These are phyloP conservation scores for Tympanopsis confertula DNA, from an alignment of 2,329 filamentous ascomycete genomes.

Conservation along the genomic window DNA sequence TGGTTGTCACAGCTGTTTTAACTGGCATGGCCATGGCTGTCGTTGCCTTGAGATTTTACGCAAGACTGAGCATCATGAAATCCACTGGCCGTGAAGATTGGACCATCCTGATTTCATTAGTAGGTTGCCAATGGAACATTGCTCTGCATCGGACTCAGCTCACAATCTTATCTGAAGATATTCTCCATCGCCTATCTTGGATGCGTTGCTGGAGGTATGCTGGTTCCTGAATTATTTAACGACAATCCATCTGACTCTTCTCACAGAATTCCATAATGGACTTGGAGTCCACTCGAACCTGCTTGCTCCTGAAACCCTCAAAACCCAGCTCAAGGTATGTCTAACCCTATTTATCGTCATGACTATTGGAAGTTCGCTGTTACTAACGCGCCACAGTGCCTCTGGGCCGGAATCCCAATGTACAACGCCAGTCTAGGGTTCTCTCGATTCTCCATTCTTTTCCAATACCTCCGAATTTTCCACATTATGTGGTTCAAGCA, in stretches of 20 bases:
- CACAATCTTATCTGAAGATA: constrained; percentile 1
- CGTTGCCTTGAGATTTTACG: constrained; percentile 18
- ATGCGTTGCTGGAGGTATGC: constrained; percentile 6
- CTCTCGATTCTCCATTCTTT: constrained; percentile 32
- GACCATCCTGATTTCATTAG: constrained; percentile 18
- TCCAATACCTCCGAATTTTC: constrained; percentile 34
- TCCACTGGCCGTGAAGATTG: constrained; percentile 20
- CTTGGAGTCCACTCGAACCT: constrained; percentile 2
- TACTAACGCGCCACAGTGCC: constrained; percentile 14
- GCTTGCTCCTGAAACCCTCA: not conserved
- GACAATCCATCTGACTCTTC: not conserved
- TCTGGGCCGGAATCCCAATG: constrained; percentile 12
- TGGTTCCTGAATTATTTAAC: not conserved
- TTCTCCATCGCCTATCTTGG: constrained; percentile 4
- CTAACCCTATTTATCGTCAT: not conserved
- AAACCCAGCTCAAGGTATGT: not conserved
- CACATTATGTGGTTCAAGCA: constrained; percentile 17
- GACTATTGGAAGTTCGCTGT: constrained; percentile 6
- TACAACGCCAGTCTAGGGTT: constrained; percentile 18
- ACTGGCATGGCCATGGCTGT: constrained; percentile 14
- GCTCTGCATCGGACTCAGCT: not conserved
- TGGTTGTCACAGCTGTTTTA: constrained; percentile 13
- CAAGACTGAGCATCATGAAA: constrained; percentile 14
- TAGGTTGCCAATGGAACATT: constrained; percentile 6
- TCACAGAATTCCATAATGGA: constrained; percentile 3